Evolutionary conservation across 1,284 basidiomycete species (phyloP).

Genomic region (Anthracocystis walkeri): DNA sequence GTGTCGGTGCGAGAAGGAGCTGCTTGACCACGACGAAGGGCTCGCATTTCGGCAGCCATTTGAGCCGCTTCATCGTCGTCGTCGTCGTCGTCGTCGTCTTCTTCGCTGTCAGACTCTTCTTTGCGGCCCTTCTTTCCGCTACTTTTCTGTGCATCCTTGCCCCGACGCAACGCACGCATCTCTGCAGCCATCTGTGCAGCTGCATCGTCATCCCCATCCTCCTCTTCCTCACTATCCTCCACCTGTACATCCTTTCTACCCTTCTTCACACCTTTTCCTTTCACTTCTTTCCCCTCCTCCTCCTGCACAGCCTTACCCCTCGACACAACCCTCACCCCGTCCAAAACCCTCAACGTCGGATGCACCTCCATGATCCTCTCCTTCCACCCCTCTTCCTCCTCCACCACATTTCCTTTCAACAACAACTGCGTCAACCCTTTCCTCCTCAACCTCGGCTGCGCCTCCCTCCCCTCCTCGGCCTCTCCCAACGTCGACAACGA

Average conservation of each 20-base stretch:
- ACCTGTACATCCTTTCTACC: neutral
- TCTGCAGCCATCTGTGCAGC: constrained; percentile 27
- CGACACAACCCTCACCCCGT: constrained; percentile 50
- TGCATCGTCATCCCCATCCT: constrained; percentile 25
- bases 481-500: constrained; percentile 41
- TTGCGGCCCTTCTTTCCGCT: constrained; percentile 7
- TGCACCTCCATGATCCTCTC: constrained; percentile 44
- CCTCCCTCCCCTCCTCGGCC: constrained; percentile 13
- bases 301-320: constrained; percentile 18
- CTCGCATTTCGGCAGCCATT: constrained; percentile 45
- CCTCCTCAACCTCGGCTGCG: constrained; percentile 30
- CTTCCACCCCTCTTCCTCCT: constrained; percentile 35
- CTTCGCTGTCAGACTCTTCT: constrained; percentile 12
- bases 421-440: constrained; percentile 56
- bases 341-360: constrained; percentile 52
- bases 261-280: neutral
- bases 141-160: constrained; percentile 9
- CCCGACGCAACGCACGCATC: constrained; percentile 25
- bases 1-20: neutral
- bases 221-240: constrained; percentile 10
- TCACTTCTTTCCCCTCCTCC: constrained; percentile 3
- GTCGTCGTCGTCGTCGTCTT: too few species aligned
- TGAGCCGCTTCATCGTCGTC: constrained; percentile 39
- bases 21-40: constrained; percentile 27
- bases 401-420: constrained; percentile 58